phyloP scores from a whole-genome alignment of 2,329 filamentous ascomycete genomes.

The Fusarium sarcochroum region DNA sequence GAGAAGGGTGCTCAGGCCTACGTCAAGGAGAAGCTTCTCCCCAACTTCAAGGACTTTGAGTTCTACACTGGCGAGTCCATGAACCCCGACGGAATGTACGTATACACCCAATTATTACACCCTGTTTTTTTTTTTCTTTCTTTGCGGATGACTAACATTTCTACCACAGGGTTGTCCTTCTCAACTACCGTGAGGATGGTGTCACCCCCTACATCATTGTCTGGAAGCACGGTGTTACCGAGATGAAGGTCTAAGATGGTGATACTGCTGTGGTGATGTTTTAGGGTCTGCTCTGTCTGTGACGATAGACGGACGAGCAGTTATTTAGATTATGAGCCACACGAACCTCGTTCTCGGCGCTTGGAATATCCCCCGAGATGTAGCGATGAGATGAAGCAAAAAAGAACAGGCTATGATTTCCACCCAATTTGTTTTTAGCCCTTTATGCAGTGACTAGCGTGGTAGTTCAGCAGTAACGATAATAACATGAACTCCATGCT shows the following conservation, averaged over 20 bases:
- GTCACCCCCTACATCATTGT: conserved; percentile 88
- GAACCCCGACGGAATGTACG: conserved; percentile 94
- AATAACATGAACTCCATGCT: conserved; percentile 21
- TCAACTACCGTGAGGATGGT: conserved; percentile 98
- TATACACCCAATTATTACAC: conserved; percentile 43
- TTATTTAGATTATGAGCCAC: conserved; percentile 44
- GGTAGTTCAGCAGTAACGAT: background rate
- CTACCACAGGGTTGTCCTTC: conserved; percentile 79
- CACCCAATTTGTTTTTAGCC: conserved; percentile 17
- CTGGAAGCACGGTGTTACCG: conserved; percentile 94
- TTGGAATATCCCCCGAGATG: conserved; percentile 42
- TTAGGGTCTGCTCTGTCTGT: conserved; percentile 30
- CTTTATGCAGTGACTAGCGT: conserved; percentile 7
- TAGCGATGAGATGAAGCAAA: conserved; percentile 45
- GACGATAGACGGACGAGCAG: conserved; percentile 39
- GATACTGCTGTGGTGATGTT: conserved; percentile 30
- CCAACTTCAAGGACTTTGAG: conserved; percentile 96
- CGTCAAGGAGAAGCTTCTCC: conserved; percentile 85
- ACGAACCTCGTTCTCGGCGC: conserved; percentile 42
- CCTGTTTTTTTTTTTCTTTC: background rate
- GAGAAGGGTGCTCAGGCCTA: conserved; percentile 80
- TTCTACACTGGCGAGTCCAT: conserved; percentile 94
- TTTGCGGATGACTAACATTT: conserved; percentile 17
- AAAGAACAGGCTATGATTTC: conserved; percentile 39
- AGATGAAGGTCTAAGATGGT: conserved; percentile 86